Evolutionary conservation across 2,329 filamentous ascomycete genomes (phyloP), one percentile per base, ranked within the genome.

Genomic region (Hypoxylon sp.): DNA sequence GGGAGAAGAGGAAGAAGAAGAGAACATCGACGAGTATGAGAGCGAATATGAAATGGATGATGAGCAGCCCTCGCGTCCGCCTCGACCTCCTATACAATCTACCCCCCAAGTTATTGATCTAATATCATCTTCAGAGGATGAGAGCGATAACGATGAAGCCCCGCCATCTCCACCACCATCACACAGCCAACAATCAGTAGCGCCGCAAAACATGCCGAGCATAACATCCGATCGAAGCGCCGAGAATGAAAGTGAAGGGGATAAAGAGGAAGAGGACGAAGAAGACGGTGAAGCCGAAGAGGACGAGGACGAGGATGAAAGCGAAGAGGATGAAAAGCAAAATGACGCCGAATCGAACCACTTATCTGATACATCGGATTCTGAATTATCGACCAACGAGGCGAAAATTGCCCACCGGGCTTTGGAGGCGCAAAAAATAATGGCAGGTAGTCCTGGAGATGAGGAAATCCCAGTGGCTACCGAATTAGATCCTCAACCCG

Each of bases 61-160:
- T 8, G 55, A 59, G 7, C 51, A 55, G 20, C 40, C 32, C 4
- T 44, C 46, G 16, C 55, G 32, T 8, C 51, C 52, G 7, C 35
- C 34, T 19, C 57, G 21, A 40, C 44, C 51, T 8, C 5, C 34
- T 19, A 12, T 52, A 21, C 51, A 55, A 30, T 51, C 59, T 31
- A 46, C 34, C 3, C 59, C 63, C 17, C 58, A 61, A 9, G 55
- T 65, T 9, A 65, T 65, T 43, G 63, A 65, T 26, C 53, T 64
- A 5, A 53, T 64, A 13, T 64, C 62, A 20, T 58, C 57, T 1
- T 64, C 62, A 3, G 63, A 66, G 17, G 63, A 64, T 25, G 63
- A 65, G 37, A 40, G 35, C 12, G 57, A 61, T 17, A 51, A 60
- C 4, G 51, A 59, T 7, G 49, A 55, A 29, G 37, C 15, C 13